Base-by-base conservation (phyloP, 83 land plant genomes). In the Picea engelmannii region DNA sequence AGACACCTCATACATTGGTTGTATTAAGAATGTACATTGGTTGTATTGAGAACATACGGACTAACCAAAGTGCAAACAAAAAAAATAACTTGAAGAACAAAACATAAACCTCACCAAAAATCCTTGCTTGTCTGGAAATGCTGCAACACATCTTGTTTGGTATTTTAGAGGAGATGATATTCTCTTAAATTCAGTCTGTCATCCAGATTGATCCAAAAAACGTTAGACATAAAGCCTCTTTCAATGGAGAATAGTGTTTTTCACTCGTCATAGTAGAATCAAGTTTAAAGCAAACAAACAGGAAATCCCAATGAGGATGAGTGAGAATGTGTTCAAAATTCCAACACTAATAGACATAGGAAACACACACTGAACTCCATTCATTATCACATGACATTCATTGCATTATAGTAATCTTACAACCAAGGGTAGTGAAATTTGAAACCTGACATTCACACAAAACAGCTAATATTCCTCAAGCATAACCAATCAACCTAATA, bases 91-190 rank as follows among this genome's bases (percentile, higher is more conserved):
- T 2, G 18, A 42, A 40, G 52, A 20, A 35, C 9, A 42, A 70
- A 38, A 71, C 7, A 4, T 6, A 65, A 13, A 62, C 66, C 85
- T 85, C 84, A 96, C 99, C 93, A 96, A 83, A 88, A 91, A 96
- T 16, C 99, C 99, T 88, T 92, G 90, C 81, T 96, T 94, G 85
- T 95, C 99, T 76, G 96, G 99, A 84, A 96, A 96, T 18, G 98
- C 93, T 82, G 99, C 94, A 61, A 96, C 89, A 83, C 99, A 95
- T 82, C 99, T 89, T 27, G 98, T 95, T 79, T 91, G 93, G 71
- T 94, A 96, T 85, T 96, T 96, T 76, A 96, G 82, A 44, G 96
- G 99, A 68, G 99, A 96, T 47, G 23, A 59, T 24, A 95, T 89
- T 82, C 96, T 90, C 88, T 93, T 96, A 81, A 84, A 93, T 79